phyloP scores from a whole-genome alignment of 805 yeast species.

The Kuraishia capsulata region DNA sequence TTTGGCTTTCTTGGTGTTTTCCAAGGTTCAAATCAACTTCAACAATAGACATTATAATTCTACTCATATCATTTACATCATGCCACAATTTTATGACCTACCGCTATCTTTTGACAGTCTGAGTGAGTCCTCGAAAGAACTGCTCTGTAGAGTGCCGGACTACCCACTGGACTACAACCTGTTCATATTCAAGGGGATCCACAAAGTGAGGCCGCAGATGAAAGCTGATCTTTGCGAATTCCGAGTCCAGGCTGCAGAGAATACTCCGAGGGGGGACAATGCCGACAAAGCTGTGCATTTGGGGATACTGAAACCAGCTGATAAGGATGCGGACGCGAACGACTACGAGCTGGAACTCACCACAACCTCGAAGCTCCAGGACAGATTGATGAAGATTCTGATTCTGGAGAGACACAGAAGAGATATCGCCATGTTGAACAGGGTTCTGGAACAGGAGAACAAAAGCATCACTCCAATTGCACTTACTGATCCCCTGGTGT shows the following conservation, averaged over 20 bases:
- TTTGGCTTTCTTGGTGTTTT: too few relatives aligned
- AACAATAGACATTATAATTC: too few relatives aligned
- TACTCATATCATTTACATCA: too few relatives aligned
- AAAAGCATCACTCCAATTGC: conserved; percentile 13
- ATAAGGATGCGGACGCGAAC: neutral
- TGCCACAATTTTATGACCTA: too few relatives aligned
- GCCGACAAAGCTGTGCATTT: neutral
- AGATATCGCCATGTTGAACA: conserved; percentile 16
- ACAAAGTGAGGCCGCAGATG: conserved; percentile 10
- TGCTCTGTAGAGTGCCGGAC: conserved; percentile 19
- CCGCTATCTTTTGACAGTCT: neutral
- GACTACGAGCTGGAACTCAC: conserved; percentile 13
- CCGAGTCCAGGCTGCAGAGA: conserved; percentile 11
- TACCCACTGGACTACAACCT: conserved; percentile 29
- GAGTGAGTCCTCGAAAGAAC: neutral
- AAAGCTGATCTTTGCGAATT: conserved; percentile 13
- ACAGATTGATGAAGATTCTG: conserved; percentile 20
- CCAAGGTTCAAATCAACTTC: too few relatives aligned
- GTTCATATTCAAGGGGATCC: conserved; percentile 23
- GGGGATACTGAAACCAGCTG: neutral
- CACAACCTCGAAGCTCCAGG: conserved; percentile 23
- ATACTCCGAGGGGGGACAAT: neutral
- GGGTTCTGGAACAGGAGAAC: conserved; percentile 6
- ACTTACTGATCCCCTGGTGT: conserved; percentile 17
- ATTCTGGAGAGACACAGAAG: conserved; percentile 26